Evolutionary conservation across 1,284 basidiomycete species (phyloP).

Genomic region (Microbotryomycetes sp.): DNA sequence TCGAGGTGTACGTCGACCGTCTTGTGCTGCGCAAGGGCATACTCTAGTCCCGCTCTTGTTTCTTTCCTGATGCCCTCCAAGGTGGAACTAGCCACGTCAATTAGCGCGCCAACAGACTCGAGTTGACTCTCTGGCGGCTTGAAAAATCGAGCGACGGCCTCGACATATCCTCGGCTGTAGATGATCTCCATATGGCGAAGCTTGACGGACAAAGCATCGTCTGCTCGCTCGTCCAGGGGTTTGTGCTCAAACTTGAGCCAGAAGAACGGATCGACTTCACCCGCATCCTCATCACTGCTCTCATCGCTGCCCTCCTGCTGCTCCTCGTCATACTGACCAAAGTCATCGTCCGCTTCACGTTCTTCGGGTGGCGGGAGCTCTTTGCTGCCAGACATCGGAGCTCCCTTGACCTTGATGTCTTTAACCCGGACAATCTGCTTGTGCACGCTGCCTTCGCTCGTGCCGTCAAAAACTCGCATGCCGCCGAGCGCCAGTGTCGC

Average conservation of each 20-base stretch:
- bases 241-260: constrained; percentile 87
- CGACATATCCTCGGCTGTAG: constrained; percentile 90
- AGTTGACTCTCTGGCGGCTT: constrained; percentile 90
- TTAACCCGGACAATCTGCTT: constrained; percentile 93
- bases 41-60: constrained; percentile 89
- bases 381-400: constrained; percentile 20
- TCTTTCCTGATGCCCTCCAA: constrained; percentile 92
- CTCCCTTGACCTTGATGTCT: constrained; percentile 41
- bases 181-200: constrained; percentile 98
- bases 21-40: constrained; percentile 85
- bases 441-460: constrained; percentile 71
- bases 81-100: constrained; percentile 83
- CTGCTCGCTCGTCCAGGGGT: constrained; percentile 86
- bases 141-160: constrained; percentile 87
- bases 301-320: constrained; percentile 33
- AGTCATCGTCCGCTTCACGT: constrained; percentile 35
- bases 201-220: constrained; percentile 78
- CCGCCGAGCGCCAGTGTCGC: constrained; percentile 77
- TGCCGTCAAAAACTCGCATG: constrained; percentile 87
- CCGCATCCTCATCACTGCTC: constrained; percentile 29
- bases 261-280: constrained; percentile 63
- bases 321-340: constrained; percentile 33
- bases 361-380: constrained; percentile 38
- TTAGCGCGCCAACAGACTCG: constrained; percentile 69
- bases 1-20: constrained; percentile 94